These are phyloP conservation scores for Piromyces sp. DNA, from an alignment of 192 early-diverging fungal species.

Conservation along the genomic window DNA sequence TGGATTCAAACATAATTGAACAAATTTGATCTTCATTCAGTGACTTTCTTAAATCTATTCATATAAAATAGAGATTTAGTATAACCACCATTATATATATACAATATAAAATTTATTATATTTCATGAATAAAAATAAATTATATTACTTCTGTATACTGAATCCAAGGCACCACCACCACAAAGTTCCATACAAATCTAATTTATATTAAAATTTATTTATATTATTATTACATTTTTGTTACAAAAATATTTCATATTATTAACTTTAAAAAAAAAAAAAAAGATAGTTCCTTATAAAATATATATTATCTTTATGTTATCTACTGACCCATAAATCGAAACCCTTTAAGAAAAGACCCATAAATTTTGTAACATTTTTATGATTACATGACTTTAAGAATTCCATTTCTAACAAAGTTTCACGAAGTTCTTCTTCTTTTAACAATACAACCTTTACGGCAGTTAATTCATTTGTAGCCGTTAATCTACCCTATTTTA, in stretches of 20 bases:
- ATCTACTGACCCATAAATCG: conserved; percentile 40
- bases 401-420: conserved; percentile 55
- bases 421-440: conserved; percentile 45
- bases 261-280: not conserved
- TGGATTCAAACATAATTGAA: conserved; percentile 33
- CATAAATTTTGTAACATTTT: conserved; percentile 37
- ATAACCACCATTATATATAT: too few relatives aligned
- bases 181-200: conserved; percentile 51
- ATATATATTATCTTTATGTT: too few relatives aligned
- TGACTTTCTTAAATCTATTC: conserved; percentile 30
- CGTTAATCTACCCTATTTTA: conserved; percentile 28
- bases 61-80: too few relatives aligned
- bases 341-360: conserved; percentile 40
- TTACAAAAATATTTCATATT: too few relatives aligned
- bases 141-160: conserved; percentile 28
- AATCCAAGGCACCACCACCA: conserved; percentile 37
- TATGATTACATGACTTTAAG: conserved; percentile 29
- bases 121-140: not conserved
- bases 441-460: conserved; percentile 43
- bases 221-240: too few relatives aligned
- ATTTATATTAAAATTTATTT: too few relatives aligned
- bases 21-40: conserved; percentile 36
- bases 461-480: conserved; percentile 29
- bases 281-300: too few relatives aligned
- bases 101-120: too few relatives aligned